Conservation (phyloP, 2,329 filamentous ascomycete genomes). For the Aureobasidium sp. region DNA sequence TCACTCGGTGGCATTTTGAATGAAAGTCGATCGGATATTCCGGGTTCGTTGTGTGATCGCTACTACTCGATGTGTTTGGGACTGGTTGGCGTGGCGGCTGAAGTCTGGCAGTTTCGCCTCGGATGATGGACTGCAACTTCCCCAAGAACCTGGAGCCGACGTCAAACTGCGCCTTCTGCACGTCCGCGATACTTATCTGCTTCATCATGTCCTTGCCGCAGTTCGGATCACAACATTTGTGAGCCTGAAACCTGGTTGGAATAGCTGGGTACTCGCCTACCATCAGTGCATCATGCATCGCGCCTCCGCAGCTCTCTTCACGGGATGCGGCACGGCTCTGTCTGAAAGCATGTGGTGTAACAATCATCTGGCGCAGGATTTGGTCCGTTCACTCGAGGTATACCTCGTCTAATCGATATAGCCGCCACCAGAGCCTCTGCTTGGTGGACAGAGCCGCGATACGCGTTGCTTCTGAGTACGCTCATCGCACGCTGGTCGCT, state of each 20-base stretch:
- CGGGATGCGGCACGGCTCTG: conserved; percentile 11
- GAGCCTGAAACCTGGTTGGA: conserved; percentile 20
- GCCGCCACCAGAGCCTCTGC: not conserved
- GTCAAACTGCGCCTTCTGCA: conserved; percentile 15
- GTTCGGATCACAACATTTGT: not conserved
- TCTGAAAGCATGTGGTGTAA: not conserved
- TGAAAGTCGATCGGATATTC: not conserved
- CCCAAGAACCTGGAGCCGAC: conserved; percentile 7
- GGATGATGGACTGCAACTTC: conserved; percentile 14
- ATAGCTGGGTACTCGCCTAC: conserved; percentile 15
- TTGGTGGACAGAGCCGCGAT: conserved; percentile 12
- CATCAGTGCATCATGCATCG: conserved; percentile 13
- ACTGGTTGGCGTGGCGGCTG: conserved; percentile 1
- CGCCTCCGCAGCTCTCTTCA: conserved; percentile 18
- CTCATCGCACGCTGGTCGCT: not conserved
- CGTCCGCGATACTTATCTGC: conserved; percentile 7
- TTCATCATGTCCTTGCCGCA: conserved; percentile 10
- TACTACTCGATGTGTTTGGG: conserved; percentile 5
- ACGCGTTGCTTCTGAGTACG: not conserved
- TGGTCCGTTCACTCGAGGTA: not conserved
- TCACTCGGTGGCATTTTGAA: conserved; percentile 36
- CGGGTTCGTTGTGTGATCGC: no score
- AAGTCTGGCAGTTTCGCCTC: conserved; percentile 14
- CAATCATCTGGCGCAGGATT: not conserved
- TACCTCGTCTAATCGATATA: not conserved